Evolutionary conservation across 2,329 filamentous ascomycete species (phyloP).

Genomic region (Triangularia verruculosa): DNA sequence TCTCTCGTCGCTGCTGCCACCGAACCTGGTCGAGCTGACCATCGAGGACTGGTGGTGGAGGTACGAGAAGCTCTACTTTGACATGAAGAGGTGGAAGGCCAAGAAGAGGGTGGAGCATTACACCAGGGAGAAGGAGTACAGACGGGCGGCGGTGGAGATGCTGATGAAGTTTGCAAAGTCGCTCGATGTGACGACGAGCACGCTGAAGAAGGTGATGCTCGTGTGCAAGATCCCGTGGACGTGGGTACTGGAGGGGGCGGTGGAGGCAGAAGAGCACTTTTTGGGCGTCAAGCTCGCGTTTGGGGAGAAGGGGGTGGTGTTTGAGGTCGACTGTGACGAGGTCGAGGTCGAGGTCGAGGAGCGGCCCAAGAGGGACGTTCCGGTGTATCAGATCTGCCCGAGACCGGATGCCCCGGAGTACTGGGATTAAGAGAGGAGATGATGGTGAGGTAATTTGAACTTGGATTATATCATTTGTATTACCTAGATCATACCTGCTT

Average conservation of each 20-base stretch:
- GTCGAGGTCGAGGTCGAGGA: background rate
- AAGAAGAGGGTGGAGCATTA: conserved; percentile 23
- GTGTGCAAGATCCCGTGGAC: conserved; percentile 28
- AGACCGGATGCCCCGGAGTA: background rate
- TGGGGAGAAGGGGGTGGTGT: conserved; percentile 22
- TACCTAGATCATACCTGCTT: too few species aligned
- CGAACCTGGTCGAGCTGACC: conserved; percentile 27
- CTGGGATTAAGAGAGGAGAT: background rate
- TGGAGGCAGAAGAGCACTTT: conserved; percentile 27
- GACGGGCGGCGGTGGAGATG: conserved; percentile 20
- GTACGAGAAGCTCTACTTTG: conserved; percentile 18
- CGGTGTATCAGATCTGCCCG: background rate
- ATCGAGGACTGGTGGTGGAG: conserved; percentile 33
- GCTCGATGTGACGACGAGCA: conserved; percentile 13
- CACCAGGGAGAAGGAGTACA: conserved; percentile 21
- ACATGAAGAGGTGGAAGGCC: conserved; percentile 19
- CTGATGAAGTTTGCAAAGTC: conserved; percentile 24
- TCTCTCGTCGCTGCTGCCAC: conserved; percentile 27
- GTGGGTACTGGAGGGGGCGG: conserved; percentile 22
- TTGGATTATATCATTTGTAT: too few species aligned
- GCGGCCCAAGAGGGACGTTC: background rate
- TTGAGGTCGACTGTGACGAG: conserved; percentile 24
- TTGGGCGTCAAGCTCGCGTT: conserved; percentile 19
- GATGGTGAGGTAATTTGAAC: too few species aligned
- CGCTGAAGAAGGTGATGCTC: conserved; percentile 24